phyloP scores from a whole-genome alignment of 2,329 filamentous ascomycete species.

The Phialemoniopsis sp. region DNA sequence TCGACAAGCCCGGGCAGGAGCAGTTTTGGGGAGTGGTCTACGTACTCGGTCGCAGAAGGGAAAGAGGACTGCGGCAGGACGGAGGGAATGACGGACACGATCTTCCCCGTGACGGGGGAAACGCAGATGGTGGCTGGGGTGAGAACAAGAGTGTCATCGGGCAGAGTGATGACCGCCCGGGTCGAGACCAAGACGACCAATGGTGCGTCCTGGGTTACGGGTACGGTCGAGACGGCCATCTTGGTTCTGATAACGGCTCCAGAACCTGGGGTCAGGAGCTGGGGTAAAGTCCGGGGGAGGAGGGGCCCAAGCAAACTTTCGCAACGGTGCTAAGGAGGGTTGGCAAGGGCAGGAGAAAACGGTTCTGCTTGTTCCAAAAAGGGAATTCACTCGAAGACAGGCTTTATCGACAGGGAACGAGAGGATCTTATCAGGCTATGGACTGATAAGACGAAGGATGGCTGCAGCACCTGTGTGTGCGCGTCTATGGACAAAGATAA shows the following conservation, averaged over 20 bases:
- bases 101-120: slow-evolving; percentile 77
- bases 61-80: slow-evolving; percentile 76
- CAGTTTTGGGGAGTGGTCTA: slow-evolving; percentile 79
- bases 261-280: background rate
- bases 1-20: slow-evolving; percentile 90
- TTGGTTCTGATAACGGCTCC: background rate
- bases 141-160: slow-evolving; percentile 55
- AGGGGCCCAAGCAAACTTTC: no score
- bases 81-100: slow-evolving; percentile 68
- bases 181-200: slow-evolving; percentile 79
- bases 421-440: slow-evolving; percentile 6
- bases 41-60: slow-evolving; percentile 67
- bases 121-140: slow-evolving; percentile 81
- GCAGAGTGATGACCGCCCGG: slow-evolving; percentile 73
- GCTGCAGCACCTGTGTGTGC: background rate
- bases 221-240: slow-evolving; percentile 23
- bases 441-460: slow-evolving; percentile 4
- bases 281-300: background rate
- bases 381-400: no score
- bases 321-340: background rate
- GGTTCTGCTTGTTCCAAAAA: background rate
- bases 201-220: slow-evolving; percentile 22
- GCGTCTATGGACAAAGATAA: background rate
- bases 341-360: background rate
- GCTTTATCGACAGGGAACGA: background rate